Base-by-base conservation (phyloP, 305 asterid species). In the Fraxinus greggii region DNA sequence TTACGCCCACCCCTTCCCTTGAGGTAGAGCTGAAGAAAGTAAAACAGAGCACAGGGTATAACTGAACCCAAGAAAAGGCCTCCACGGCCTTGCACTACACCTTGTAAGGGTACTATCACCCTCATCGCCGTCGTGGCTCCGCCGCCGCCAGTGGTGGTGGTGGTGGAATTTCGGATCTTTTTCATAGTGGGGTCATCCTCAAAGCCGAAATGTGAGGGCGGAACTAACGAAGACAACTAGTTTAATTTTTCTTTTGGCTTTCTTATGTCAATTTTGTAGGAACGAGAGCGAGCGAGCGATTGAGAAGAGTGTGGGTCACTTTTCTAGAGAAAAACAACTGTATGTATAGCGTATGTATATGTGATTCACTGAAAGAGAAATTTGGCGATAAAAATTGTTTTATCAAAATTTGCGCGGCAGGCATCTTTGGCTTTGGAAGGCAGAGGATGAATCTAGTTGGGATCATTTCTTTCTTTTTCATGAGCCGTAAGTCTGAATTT, bases 31-130 rank as follows among this genome's bases (percentile, higher is more conserved):
- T 92, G 95, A 75, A 90, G 89, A 75, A 92, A 92, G 85, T 91
- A 92, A 87, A 92, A 90, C 69, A 92, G 92, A 78, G 92, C 95
- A 72, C 95, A 92, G n/a, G 95, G 97, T 61, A 91, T 91, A 3
- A 87, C 90, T 15, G 97, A 91, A 61, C 95, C 95, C 7, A 91
- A 76, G 75, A 91, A 82, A 13, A 92, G 89, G 48, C 97, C 97
- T 6, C 95, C 97, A 36, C 93, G 86, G 85, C 97, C 95, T 79
- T 92, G 92, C 40, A 92, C 94, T 36, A 91, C 81, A 26, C 94
- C 95, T 81, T 91, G 95, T 81, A 91, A 88, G 85, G 95, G 97
- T 17, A 92, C 97, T 72, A 92, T 89, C 26, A 92, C 90, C 92
- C 95, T 90, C 97, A 92, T 92, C 84, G 87, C 92, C 77, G 91